Evolutionary conservation across 306 rosid species (phyloP), one percentile per base, ranked within the genome.

Genomic region (Fragaria vesca): DNA sequence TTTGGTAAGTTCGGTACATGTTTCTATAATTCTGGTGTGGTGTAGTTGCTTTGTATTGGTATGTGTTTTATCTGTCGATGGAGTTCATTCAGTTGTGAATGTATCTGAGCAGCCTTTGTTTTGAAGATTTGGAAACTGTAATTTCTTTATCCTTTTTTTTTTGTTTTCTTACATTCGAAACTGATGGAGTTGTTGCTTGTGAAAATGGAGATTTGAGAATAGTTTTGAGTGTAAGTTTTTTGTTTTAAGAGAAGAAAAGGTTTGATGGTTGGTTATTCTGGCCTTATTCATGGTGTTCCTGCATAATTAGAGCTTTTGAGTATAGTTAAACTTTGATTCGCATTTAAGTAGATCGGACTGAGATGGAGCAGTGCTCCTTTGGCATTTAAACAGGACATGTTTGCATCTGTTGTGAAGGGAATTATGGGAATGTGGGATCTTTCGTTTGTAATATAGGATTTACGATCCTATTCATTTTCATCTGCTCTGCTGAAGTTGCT

Each of bases 1-100:
- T 93, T 93, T 12, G 97, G 97, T 93, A 82, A 77, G 88, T 79
- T 78, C 6, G 4, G 10, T 55, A 13, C 34, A 4, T 8, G 46
- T 76, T 20, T 58, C 15, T 57, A n/a, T 24, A 24, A 24, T 24
- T 65, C 36, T 76, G 6, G 18, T 28, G 9, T 12, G 66, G 18
- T 63, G 12, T 73, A 0, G 21, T 18, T 60, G 24, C 9, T 26
- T 34, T 74, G 26, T 16, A 24, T 73, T 51, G 63, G 18, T 48
- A 48, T 48, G 18, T 17, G 45, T 54, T 17, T 74, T 32, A 12
- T 60, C 24, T 51, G 5, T 18, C 0, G 42, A 16, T 66, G 42
- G 51, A 50, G 52, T 67, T 61, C 32, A 45, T 60, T 74, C 70
- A 74, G 4, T 26, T 51, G 46, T 30, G 71, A 40, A 43, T 60